A percentile compares a stretch with the other conserved stretches of the same genome.
phyloP scores from a whole-genome alignment of 345 rosid genomes.

The Kandelia obovata region DNA sequence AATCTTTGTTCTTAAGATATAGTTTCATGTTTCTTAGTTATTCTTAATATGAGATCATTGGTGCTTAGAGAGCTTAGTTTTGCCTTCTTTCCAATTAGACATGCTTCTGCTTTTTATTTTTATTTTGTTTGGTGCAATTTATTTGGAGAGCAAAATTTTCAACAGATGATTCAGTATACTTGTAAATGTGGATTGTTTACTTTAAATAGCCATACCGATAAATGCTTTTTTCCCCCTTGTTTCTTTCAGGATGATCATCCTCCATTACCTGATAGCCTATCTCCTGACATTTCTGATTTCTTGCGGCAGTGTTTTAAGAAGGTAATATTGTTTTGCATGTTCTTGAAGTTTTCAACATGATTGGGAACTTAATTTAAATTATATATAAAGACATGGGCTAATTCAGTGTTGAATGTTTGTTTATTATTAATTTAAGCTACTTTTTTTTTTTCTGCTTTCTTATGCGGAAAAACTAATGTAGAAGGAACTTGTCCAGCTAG shows the following conservation, averaged over 20 bases:
- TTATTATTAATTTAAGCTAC: background rate
- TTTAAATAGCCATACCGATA: too few species aligned
- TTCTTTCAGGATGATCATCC: constrained; percentile 79
- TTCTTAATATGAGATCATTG: background rate
- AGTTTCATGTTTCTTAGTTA: constrained; percentile 4
- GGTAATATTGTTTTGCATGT: constrained; percentile 38
- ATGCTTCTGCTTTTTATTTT: background rate
- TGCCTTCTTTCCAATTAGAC: background rate
- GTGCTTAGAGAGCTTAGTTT: background rate
- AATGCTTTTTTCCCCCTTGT: background rate
- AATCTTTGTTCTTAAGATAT: background rate
- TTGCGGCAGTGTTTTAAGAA: constrained; percentile 94
- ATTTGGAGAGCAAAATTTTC: background rate
- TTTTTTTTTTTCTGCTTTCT: too few species aligned
- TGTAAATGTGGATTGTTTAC: too few species aligned
- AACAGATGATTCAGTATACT: too few species aligned
- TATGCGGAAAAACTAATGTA: too few species aligned
- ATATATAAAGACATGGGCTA: background rate
- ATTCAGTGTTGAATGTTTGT: background rate
- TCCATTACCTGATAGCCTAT: constrained; percentile 93
- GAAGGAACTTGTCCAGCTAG: too few species aligned
- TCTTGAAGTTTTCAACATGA: background rate
- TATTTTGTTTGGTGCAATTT: background rate
- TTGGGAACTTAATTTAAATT: background rate
- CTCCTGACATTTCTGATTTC: constrained; percentile 96